Conservation (phyloP, 75 land plant genomes). For the Pinus albicaulis region DNA sequence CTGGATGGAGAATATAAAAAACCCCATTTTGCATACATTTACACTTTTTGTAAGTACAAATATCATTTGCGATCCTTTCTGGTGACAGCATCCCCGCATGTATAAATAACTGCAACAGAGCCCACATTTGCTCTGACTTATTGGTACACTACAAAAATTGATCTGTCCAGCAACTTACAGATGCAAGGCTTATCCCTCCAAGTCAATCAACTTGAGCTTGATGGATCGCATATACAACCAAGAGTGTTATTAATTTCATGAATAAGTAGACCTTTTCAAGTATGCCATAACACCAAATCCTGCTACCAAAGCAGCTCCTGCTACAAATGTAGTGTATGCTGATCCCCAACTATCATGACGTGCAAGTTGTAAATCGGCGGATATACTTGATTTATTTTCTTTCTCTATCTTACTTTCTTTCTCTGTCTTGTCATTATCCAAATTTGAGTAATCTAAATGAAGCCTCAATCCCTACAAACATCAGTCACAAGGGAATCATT, state of each 20-base stretch:
- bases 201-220: no score
- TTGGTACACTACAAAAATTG: no score
- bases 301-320: conserved; percentile 70
- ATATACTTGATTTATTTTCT: conserved; percentile 4
- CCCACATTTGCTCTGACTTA: no score
- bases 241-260: neutral
- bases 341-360: conserved; percentile 47
- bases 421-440: neutral
- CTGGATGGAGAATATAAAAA: no score
- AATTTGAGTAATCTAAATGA: conserved; percentile 53
- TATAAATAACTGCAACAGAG: no score
- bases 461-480: conserved; percentile 58
- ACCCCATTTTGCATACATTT: no score
- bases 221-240: no score
- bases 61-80: no score
- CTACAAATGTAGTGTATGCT: conserved; percentile 58
- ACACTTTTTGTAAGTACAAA: no score
- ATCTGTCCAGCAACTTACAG: no score
- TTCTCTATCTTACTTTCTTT: neutral
- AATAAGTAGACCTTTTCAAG: conserved; percentile 42
- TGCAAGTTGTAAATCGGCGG: conserved; percentile 22
- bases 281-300: conserved; percentile 64
- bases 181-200: no score
- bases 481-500: neutral
- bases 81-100: no score